A percentile compares a stretch with the other conserved stretches of the same genome.
These are phyloP conservation scores for Lentinula aciculospora DNA, from an alignment of 768 basidiomycete species.

Conservation along the genomic window DNA sequence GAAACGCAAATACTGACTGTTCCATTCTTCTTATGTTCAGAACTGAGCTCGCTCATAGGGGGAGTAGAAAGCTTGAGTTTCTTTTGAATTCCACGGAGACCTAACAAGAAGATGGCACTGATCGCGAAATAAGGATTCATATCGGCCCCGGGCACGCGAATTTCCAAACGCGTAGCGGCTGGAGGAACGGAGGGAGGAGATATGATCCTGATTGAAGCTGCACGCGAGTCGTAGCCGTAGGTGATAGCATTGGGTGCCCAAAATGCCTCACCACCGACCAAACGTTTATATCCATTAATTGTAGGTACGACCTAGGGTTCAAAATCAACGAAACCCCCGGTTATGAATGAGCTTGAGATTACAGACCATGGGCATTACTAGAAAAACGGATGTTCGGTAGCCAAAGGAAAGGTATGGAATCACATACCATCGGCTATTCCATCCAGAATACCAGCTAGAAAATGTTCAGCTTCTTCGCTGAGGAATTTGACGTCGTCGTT, in stretches of 20 bases:
- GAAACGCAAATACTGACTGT: conserved; percentile 31
- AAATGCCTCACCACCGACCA: conserved; percentile 89
- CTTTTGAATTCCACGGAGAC: conserved; percentile 83
- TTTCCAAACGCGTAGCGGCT: conserved; percentile 83
- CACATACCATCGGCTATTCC: conserved; percentile 82
- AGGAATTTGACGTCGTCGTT: conserved; percentile 82
- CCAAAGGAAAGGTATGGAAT: not conserved
- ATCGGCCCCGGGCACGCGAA: conserved; percentile 95
- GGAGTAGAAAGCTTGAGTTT: conserved; percentile 61
- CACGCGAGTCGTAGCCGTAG: conserved; percentile 94
- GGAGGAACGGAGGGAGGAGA: conserved; percentile 84
- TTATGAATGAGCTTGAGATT: not conserved
- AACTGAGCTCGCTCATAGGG: conserved; percentile 58
- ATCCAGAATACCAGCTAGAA: conserved; percentile 89
- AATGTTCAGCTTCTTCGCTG: conserved; percentile 81
- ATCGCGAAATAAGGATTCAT: conserved; percentile 92
- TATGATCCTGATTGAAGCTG: conserved; percentile 88
- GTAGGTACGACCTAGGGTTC: conserved; percentile 71
- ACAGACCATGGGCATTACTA: conserved; percentile 79
- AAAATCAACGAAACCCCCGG: not conserved
- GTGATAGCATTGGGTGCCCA: conserved; percentile 94
- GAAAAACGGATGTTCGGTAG: not conserved
- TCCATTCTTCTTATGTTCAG: conserved; percentile 51
- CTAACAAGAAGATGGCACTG: conserved; percentile 82
- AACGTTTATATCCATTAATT: conserved; percentile 95